Evolutionary conservation across 805 yeast species (phyloP).

Genomic region (Lipomyces sp.): DNA sequence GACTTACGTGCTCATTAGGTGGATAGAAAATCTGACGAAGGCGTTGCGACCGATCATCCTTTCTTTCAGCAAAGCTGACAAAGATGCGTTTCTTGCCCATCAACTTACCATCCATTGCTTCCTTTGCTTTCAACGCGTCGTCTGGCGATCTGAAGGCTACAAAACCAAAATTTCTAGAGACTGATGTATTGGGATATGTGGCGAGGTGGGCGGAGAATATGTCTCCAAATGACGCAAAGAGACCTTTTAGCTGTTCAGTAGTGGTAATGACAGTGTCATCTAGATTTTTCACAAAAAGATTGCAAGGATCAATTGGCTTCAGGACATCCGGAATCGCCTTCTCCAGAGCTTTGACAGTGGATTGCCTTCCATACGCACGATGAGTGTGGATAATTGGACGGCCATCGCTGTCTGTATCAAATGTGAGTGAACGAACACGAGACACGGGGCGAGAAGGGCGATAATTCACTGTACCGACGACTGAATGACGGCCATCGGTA

Average conservation of each 20-base stretch:
- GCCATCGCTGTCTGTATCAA: conserved; percentile 15
- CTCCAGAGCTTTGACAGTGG: not conserved
- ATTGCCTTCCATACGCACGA: not conserved
- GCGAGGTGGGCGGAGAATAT: conserved; percentile 24
- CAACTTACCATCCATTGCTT: conserved; percentile 23
- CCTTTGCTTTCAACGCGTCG: conserved; percentile 25
- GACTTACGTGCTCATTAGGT: not conserved
- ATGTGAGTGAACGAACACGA: not conserved
- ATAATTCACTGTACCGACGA: conserved; percentile 1
- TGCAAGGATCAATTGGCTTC: conserved; percentile 26
- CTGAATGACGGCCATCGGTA: not conserved
- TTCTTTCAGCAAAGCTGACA: conserved; percentile 32
- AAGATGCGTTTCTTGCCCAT: conserved; percentile 24
- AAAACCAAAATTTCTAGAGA: conserved; percentile 33
- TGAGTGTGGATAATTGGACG: conserved; percentile 9
- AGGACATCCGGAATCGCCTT: conserved; percentile 4
- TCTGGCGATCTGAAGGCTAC: conserved; percentile 29
- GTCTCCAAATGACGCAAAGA: conserved; percentile 28
- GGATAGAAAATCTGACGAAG: conserved; percentile 1
- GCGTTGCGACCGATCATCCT: conserved; percentile 4
- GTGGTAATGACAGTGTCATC: conserved; percentile 24
- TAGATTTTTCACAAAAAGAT: conserved; percentile 32
- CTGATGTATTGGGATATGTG: conserved; percentile 10
- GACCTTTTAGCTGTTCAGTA: conserved; percentile 17
- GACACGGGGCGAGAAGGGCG: not conserved